Evolutionary conservation across 352 stramenopile genomes (phyloP).

Genomic region (Pythium rishiriense): DNA sequence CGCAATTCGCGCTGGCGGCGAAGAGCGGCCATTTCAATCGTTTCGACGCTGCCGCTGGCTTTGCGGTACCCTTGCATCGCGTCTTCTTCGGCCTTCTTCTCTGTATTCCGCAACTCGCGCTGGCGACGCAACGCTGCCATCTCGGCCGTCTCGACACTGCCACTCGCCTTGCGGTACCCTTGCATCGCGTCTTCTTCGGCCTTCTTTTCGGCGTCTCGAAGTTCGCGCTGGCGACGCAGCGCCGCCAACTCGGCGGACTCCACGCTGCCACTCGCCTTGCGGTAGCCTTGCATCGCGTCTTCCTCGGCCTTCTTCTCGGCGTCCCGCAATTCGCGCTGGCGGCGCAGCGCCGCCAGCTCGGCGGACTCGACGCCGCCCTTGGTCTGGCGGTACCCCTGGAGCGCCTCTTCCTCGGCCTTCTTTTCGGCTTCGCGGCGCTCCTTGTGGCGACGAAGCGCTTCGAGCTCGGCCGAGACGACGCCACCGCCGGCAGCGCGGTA

Average conservation of each 20-base stretch:
- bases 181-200: slow-evolving; percentile 42
- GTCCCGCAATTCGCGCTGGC: slow-evolving; percentile 38
- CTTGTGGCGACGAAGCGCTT: slow-evolving; percentile 33
- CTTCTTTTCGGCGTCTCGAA: slow-evolving; percentile 42
- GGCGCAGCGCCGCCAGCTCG: slow-evolving; percentile 34
- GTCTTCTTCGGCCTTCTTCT: slow-evolving; percentile 48
- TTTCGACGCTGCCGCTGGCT: slow-evolving; percentile 9
- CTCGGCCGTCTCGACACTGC: slow-evolving; percentile 24
- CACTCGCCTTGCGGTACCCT: slow-evolving; percentile 17
- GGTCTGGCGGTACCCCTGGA: slow-evolving; percentile 23
- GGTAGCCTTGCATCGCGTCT: slow-evolving; percentile 34
- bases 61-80: slow-evolving; percentile 32
- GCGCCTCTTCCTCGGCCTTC: slow-evolving; percentile 43
- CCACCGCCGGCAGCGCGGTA: slow-evolving; percentile 19
- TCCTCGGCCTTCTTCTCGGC: slow-evolving; percentile 45
- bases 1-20: slow-evolving; percentile 41
- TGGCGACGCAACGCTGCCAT: slow-evolving; percentile 33
- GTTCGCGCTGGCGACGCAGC: slow-evolving; percentile 40
- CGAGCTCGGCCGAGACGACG: slow-evolving; percentile 24
- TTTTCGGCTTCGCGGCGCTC: slow-evolving; percentile 42
- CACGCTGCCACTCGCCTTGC: background rate
- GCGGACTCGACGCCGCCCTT: slow-evolving; percentile 16
- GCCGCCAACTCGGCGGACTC: slow-evolving; percentile 30
- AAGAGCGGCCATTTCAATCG: slow-evolving; percentile 30
- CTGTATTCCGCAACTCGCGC: slow-evolving; percentile 37